Evolutionary conservation across 2,329 filamentous ascomycete genomes (phyloP).

Genomic region (Remersonia thermophila): DNA sequence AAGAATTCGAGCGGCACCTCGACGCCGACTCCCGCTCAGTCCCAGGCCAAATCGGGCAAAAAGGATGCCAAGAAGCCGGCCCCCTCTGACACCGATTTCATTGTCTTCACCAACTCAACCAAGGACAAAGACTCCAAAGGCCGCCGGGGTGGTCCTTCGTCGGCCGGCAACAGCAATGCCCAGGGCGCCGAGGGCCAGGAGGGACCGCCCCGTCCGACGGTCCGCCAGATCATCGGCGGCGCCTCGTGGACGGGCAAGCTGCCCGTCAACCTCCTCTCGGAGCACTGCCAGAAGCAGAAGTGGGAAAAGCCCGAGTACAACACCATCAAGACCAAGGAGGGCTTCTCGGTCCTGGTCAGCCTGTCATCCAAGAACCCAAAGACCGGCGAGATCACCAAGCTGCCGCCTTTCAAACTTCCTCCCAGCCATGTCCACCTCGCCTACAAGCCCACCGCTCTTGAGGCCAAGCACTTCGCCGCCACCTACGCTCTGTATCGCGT

Average conservation of each 20-base stretch:
- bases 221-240: constrained; percentile 78
- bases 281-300: constrained; percentile 90
- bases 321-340: constrained; percentile 60
- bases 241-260: constrained; percentile 96
- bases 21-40: constrained; percentile 21
- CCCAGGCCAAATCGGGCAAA: constrained; percentile 21
- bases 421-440: constrained; percentile 64
- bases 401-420: constrained; percentile 76
- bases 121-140: constrained; percentile 38
- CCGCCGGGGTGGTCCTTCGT: constrained; percentile 23
- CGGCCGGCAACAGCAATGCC: constrained; percentile 5
- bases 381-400: constrained; percentile 60
- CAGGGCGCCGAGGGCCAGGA: constrained; percentile 5
- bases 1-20: constrained; percentile 36
- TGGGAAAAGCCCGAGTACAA: constrained; percentile 93
- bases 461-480: constrained; percentile 87
- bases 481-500: constrained; percentile 85
- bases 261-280: constrained; percentile 82
- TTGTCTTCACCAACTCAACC: constrained; percentile 40
- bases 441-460: constrained; percentile 64
- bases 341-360: constrained; percentile 70
- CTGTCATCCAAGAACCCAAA: constrained; percentile 66
- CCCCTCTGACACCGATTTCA: constrained; percentile 38
- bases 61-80: constrained; percentile 23
- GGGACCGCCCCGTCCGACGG: constrained; percentile 47